Conservation (phyloP, 345 rosid genomes). For the Eucalyptus leucophloia region DNA sequence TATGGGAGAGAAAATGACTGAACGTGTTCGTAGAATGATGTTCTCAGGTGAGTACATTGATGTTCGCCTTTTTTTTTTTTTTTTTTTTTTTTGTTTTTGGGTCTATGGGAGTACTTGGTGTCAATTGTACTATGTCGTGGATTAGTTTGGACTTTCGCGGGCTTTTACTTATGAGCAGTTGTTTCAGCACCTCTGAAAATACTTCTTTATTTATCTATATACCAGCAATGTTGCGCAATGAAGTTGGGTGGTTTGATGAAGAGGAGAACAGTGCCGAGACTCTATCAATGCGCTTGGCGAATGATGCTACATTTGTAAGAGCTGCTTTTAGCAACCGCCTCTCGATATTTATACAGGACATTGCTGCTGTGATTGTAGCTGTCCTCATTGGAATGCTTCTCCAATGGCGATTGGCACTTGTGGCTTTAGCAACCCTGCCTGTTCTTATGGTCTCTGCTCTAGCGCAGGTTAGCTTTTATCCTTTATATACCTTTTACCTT, state of each 20-base stretch:
- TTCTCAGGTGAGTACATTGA: slow-evolving; percentile 58
- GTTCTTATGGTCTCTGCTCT: slow-evolving; percentile 71
- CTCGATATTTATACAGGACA: slow-evolving; percentile 93
- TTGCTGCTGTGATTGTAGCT: slow-evolving; percentile 88
- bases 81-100: not conserved
- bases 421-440: slow-evolving; percentile 92
- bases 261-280: slow-evolving; percentile 96
- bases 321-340: slow-evolving; percentile 99
- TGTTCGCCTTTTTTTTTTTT: not conserved
- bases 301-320: slow-evolving; percentile 98
- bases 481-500: not conserved
- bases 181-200: not conserved
- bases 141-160: not conserved
- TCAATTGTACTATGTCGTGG: not conserved
- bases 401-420: slow-evolving; percentile 89
- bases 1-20: slow-evolving; percentile 99
- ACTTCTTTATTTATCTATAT: not conserved
- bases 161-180: not conserved
- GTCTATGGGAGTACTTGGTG: not conserved
- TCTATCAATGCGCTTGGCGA: slow-evolving; percentile 96
- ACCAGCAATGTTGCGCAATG: slow-evolving; percentile 97
- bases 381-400: slow-evolving; percentile 80
- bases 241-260: slow-evolving; percentile 99
- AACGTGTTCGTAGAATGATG: slow-evolving; percentile 97
- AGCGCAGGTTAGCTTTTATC: not conserved